Evolutionary conservation across 441 rosid species (phyloP).

Genomic region (Raphanus hybrid): DNA sequence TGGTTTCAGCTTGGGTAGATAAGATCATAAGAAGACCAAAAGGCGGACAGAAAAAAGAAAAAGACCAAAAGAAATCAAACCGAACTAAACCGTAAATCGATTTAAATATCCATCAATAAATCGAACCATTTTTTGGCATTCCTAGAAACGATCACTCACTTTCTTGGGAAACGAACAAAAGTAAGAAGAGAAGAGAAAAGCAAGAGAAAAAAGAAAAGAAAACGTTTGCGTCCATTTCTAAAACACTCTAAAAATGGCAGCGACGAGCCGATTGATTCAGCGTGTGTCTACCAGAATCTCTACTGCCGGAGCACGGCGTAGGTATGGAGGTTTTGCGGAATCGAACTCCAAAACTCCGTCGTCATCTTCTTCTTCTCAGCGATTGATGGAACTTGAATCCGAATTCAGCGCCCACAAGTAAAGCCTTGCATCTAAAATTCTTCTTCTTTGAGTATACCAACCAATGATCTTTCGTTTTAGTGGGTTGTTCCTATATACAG

Average conservation of each 20-base stretch:
- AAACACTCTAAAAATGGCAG: slow-evolving; percentile 48
- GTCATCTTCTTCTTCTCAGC: slow-evolving; percentile 69
- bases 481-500: too few species aligned
- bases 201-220: too few species aligned
- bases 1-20: too few species aligned
- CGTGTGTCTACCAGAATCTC: slow-evolving; percentile 47
- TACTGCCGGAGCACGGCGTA: slow-evolving; percentile 46
- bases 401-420: slow-evolving; percentile 95
- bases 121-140: neutral
- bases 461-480: too few species aligned
- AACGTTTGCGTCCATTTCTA: slow-evolving; percentile 19
- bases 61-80: neutral
- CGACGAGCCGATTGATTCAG: slow-evolving; percentile 50
- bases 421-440: too few species aligned
- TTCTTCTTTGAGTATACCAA: too few species aligned
- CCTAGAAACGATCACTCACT: too few species aligned
- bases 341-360: slow-evolving; percentile 43
- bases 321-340: slow-evolving; percentile 55
- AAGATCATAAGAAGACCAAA: too few species aligned
- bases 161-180: neutral
- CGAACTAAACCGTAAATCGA: neutral
- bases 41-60: too few species aligned
- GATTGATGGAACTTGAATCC: slow-evolving; percentile 72
- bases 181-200: neutral
- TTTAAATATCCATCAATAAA: neutral